phyloP scores from a whole-genome alignment of 768 basidiomycete genomes.

The Leccinum imitatum region DNA sequence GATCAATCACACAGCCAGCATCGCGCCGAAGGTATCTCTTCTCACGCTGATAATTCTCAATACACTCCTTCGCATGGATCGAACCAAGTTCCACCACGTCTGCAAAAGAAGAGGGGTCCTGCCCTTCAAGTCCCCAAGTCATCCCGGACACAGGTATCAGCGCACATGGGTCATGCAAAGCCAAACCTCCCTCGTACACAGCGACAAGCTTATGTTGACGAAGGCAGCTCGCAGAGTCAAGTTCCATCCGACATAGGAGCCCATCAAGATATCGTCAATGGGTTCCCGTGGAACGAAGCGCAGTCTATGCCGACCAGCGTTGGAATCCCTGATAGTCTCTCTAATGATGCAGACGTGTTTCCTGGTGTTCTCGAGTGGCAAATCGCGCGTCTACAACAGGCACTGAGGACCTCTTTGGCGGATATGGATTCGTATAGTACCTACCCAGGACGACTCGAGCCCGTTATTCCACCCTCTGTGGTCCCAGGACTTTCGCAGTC shows the following conservation, averaged over 20 bases:
- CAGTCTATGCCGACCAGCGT: slow-evolving; percentile 7
- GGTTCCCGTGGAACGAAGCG: slow-evolving; percentile 18
- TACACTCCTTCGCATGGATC: slow-evolving; percentile 8
- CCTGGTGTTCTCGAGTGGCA: slow-evolving; percentile 27
- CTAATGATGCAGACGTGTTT: slow-evolving; percentile 4
- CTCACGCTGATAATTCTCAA: slow-evolving; percentile 11
- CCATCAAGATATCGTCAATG: slow-evolving; percentile 10
- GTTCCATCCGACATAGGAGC: slow-evolving; percentile 8
- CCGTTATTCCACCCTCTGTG: slow-evolving; percentile 29
- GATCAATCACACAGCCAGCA: slow-evolving; percentile 28
- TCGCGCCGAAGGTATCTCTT: slow-evolving; percentile 16
- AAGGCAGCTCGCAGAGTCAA: not conserved
- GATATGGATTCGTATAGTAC: slow-evolving; percentile 20
- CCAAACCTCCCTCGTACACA: slow-evolving; percentile 11
- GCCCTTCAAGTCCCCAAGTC: slow-evolving; percentile 16
- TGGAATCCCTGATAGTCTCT: slow-evolving; percentile 3
- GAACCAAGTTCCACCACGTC: slow-evolving; percentile 17
- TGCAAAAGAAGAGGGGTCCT: slow-evolving; percentile 25
- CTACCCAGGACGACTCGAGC: slow-evolving; percentile 32
- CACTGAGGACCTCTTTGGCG: slow-evolving; percentile 24
- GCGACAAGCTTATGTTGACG: slow-evolving; percentile 5
- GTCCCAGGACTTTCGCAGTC: slow-evolving; percentile 34
- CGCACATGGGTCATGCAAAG: slow-evolving; percentile 10
- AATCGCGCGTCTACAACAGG: slow-evolving; percentile 26
- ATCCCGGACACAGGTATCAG: slow-evolving; percentile 5